Evolutionary conservation across 768 basidiomycete species (phyloP), one percentile per base, ranked within the genome.

Genomic region (Saitozyma podzolica): DNA sequence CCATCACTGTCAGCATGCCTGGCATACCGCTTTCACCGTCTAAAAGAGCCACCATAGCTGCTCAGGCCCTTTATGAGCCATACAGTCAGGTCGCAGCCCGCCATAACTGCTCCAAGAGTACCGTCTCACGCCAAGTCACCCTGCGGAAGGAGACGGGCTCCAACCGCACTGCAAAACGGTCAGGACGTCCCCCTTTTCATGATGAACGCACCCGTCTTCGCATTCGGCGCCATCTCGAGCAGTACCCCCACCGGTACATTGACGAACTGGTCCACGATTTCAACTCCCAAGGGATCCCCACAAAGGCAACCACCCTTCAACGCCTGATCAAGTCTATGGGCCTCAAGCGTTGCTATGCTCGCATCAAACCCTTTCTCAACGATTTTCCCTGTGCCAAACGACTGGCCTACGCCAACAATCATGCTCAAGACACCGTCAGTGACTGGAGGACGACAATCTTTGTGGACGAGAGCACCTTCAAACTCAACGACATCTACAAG

Each of bases 401-500:
- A 48, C 56, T 48, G 51, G 16, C 13, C 8, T 63, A 58, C 51
- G 62, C 62, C 6, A 9, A n/a, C 8, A 37, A 14, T 14, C 37
- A 58, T 17, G 13, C 14, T 8, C n/a, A 58, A 11, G 56, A 63
- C 17, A 52, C 9, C 16, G 11, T 58, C 16, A 39, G 20, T 16
- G 56, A 57, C 50, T 58, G 56, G 56, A 53, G 56, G 37, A 42
- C 20, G 48, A 58, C 56, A 37, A 58, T 58, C 37, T 63, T 42
- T 42, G 43, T 43, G 16, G 56, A 63, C 58, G 62, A 63, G 40
- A 48, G 49, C 13, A 19, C 61, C 40, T 8, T 62, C 19, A 56
- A 54, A 45, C 10, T 52, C 13, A 53, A 63, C 58, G 55, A 56
- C 11, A 52, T 49, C 51, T 40, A 52, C 3, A 58, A 41, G 56